Percentiles rank a stretch among this genome's conserved stretches.
These are phyloP conservation scores for Ascochyta rabiei DNA, from an alignment of 2,329 filamentous ascomycete genomes.

Conservation along the genomic window DNA sequence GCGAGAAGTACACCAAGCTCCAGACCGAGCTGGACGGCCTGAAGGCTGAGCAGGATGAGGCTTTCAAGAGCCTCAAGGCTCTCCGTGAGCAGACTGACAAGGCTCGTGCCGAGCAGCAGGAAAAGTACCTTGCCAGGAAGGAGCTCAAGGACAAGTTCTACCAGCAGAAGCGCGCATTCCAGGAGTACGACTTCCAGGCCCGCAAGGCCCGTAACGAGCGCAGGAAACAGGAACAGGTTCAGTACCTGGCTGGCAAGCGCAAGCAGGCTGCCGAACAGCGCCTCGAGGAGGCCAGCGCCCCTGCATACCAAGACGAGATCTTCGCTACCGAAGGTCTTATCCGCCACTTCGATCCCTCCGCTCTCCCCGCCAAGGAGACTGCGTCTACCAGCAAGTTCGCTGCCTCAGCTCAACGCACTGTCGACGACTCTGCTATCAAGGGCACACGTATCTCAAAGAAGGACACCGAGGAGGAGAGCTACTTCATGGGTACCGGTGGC, in stretches of 20 bases:
- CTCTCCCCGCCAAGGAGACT: slow-evolving; percentile 67
- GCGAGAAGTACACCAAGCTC: slow-evolving; percentile 82
- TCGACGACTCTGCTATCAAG: slow-evolving; percentile 84
- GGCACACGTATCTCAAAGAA: slow-evolving; percentile 84
- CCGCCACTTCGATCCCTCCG: slow-evolving; percentile 84
- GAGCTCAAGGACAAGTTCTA: slow-evolving; percentile 91
- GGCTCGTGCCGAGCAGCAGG: slow-evolving; percentile 83
- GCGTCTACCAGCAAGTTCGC: slow-evolving; percentile 68
- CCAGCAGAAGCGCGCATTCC: slow-evolving; percentile 78
- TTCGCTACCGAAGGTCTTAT: slow-evolving; percentile 85
- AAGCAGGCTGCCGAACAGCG: slow-evolving; percentile 77
- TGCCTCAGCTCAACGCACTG: slow-evolving; percentile 79
- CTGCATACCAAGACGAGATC: slow-evolving; percentile 92
- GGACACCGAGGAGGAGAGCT: slow-evolving; percentile 85
- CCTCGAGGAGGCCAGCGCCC: slow-evolving; percentile 81
- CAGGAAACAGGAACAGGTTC: slow-evolving; percentile 79
- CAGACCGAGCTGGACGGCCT: slow-evolving; percentile 87
- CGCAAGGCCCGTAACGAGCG: slow-evolving; percentile 78
- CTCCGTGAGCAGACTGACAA: slow-evolving; percentile 86
- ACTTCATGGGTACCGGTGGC: slow-evolving; percentile 73
- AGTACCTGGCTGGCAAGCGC: slow-evolving; percentile 72
- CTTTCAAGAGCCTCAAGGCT: slow-evolving; percentile 83
- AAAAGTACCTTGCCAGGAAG: slow-evolving; percentile 80
- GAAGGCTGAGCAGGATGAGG: slow-evolving; percentile 90
- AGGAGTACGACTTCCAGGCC: slow-evolving; percentile 82